Evolutionary conservation across 768 basidiomycete genomes (phyloP).

Genomic region (Hygrocybe coccinea): DNA sequence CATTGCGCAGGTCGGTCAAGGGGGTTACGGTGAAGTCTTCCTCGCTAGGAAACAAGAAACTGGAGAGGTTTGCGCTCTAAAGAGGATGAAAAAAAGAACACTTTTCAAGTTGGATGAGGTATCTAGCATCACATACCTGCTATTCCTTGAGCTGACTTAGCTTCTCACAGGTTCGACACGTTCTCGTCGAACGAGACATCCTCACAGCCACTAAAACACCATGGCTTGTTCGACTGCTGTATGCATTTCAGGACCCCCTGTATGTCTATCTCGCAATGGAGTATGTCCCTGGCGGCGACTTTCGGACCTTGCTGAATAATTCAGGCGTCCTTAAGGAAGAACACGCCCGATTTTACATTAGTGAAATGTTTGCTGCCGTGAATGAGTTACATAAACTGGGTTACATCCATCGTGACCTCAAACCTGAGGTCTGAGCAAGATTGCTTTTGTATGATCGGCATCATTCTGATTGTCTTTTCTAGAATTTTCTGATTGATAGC

Average conservation of each 20-base stretch:
- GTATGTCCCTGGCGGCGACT: slow-evolving; percentile 98
- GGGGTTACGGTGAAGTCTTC: slow-evolving; percentile 97
- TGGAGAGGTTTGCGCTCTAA: slow-evolving; percentile 93
- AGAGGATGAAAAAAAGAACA: slow-evolving; percentile 95
- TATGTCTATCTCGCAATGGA: slow-evolving; percentile 98
- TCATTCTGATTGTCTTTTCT: not conserved
- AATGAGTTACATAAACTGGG: slow-evolving; percentile 95
- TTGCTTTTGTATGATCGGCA: not conserved
- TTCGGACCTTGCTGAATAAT: slow-evolving; percentile 95
- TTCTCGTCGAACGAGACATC: slow-evolving; percentile 96
- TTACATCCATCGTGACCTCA: slow-evolving; percentile 96
- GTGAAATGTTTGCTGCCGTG: slow-evolving; percentile 95
- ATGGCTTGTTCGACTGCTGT: slow-evolving; percentile 91
- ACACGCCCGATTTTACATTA: slow-evolving; percentile 93
- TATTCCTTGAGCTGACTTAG: slow-evolving; percentile 2
- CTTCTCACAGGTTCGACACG: slow-evolving; percentile 79
- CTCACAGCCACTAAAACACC: slow-evolving; percentile 95
- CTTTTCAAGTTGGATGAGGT: slow-evolving; percentile 99
- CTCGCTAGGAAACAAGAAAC: slow-evolving; percentile 93
- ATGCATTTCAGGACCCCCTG: slow-evolving; percentile 92
- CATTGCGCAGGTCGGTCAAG: slow-evolving; percentile 97
- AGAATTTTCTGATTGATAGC: slow-evolving; percentile 97
- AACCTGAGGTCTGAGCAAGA: slow-evolving; percentile 78
- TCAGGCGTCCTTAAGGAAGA: slow-evolving; percentile 97
- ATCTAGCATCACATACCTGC: slow-evolving; percentile 12